Conservation (phyloP, 176 grass and related monocot genomes). For the bread wheat (Triticum aestivum) region IWGSC_CS_RefSeq_v2.1 NC_057802.1:5820738-5821237, state of each 20-base stretch:
- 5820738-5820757: neutral
- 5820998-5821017: neutral
- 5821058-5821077: neutral
- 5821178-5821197: too few species aligned
- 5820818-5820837: neutral
- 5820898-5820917: neutral
- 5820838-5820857: neutral
- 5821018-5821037: neutral
- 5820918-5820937: neutral
- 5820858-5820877: neutral
- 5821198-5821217: too few species aligned
- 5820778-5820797: neutral
- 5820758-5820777: neutral
- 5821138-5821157: too few species aligned
- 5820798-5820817: neutral
- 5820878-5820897: neutral
- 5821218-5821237: too few species aligned
- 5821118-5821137: too few species aligned
- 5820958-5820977: neutral
- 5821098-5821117: too few species aligned
- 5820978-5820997: neutral
- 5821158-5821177: too few species aligned
- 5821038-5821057: slow-evolving; percentile 13
- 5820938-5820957: neutral
- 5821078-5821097: too few species aligned